Base-by-base conservation (phyloP, 495 filamentous ascomycete species). In the Aspergillus hancockii region DNA sequence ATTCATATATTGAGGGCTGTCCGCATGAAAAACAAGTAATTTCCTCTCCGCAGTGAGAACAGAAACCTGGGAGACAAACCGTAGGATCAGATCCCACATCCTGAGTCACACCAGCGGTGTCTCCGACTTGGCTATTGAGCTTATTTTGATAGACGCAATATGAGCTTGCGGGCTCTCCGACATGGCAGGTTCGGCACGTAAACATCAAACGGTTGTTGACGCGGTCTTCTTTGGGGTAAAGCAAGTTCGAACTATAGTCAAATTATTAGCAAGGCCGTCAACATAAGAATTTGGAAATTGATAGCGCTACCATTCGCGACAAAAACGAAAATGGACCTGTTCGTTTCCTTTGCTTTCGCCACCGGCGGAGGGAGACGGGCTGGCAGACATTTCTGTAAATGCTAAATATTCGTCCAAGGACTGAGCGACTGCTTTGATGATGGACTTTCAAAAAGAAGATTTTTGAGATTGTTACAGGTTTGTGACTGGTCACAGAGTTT, bases 21-120 rank as follows among this genome's bases (percentile, higher is more conserved):
- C 71, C 77, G 57, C 84, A 86, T 21, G 66, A 55, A 45, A 65
- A 70, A 66, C 82, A 86, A 41, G 72, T 55, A 41, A 86, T 74
- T 52, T 78, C 73, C 21, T 80, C 71, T 14, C 82, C 83, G 63
- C 83, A 86, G 40, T 68, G 63, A n/a, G 73, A 74, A 61, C 81
- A 86, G 58, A 83, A 74, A 74, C 71, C 70, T 63, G 76, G 70
- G 66, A 74, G 64, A 96, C 93, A 80, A 84, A 98, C 93, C 85
- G 95, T 99, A 73, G 94, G 94, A 82, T 99, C 94, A 63, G 87
- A 90, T 71, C 85, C 91, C 57, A 99, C 92, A 75, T 99, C 94
- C 75, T 95, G 90, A 41, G 93, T 97, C 57, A 98, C 93, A 73
- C 94, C 94, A 52, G 95, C 93, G 50, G 94, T 98, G 75, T 97